These are phyloP conservation scores for Pseudoscleropodium purum DNA, from an alignment of 225 moss, liverwort and hornwort genomes.

Conservation along the genomic window DNA sequence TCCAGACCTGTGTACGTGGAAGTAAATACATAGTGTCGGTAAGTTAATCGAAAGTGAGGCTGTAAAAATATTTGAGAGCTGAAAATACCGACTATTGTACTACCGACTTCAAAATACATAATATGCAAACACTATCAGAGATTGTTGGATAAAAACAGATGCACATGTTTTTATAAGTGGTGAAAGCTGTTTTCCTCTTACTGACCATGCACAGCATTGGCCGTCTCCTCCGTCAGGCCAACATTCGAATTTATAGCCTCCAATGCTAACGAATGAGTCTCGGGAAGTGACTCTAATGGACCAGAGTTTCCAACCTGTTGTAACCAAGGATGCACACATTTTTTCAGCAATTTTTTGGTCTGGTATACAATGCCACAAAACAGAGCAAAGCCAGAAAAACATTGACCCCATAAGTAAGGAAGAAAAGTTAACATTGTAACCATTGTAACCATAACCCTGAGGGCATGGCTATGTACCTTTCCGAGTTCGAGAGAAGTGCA, in stretches of 20 bases:
- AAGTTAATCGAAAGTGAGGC: not conserved
- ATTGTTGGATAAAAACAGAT: not conserved
- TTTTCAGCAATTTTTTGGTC: not conserved
- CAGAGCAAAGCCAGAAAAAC: not conserved
- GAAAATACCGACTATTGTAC: not conserved
- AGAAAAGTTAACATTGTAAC: not conserved
- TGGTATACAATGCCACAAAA: not conserved
- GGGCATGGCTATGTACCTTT: conserved; percentile 11
- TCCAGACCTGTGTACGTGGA: conserved; percentile 7
- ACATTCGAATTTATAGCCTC: conserved; percentile 9
- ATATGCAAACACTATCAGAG: not conserved
- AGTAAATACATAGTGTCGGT: not conserved
- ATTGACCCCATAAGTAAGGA: too few species aligned
- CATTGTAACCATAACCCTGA: not conserved
- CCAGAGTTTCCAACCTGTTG: conserved; percentile 32
- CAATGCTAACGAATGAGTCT: conserved; percentile 40
- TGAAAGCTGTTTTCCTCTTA: not conserved
- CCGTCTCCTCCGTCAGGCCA: not conserved
- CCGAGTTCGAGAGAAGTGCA: conserved; percentile 26
- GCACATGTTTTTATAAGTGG: not conserved
- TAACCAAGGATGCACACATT: not conserved
- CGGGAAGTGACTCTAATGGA: conserved; percentile 34
- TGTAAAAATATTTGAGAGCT: not conserved
- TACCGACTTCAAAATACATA: not conserved
- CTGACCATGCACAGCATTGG: not conserved